Evolutionary conservation across 73 alveolate genomes (phyloP).

Genomic region (Effrenium voratum): DNA sequence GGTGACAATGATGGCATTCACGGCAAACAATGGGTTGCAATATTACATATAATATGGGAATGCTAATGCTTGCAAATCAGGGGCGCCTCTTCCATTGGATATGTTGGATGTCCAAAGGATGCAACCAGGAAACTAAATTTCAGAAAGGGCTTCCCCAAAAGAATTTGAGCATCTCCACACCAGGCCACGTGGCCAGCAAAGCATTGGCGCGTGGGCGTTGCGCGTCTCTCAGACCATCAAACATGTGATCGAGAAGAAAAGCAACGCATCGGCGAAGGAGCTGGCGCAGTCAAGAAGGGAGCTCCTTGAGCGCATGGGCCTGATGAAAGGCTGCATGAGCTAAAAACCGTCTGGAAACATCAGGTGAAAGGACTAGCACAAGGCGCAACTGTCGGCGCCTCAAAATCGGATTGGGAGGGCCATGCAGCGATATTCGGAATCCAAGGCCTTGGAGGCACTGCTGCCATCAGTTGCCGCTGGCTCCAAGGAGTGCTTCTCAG

Average conservation of each 20-base stretch:
- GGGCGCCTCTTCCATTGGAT: no score
- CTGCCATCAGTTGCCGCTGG: conserved; percentile 36
- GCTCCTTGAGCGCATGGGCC: not conserved
- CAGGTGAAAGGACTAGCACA: conserved; percentile 85
- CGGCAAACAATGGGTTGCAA: no score
- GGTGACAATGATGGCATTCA: no score
- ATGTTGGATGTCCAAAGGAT: no score
- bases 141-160: no score
- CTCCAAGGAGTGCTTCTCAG: not conserved
- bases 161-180: no score
- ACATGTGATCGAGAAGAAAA: not conserved
- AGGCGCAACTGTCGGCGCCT: not conserved
- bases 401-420: not conserved
- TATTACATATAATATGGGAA: no score
- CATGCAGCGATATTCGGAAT: not conserved
- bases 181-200: conserved; percentile 40
- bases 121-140: no score
- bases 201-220: conserved; percentile 43
- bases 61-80: no score
- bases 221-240: not conserved
- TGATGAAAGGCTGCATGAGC: not conserved
- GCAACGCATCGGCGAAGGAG: not conserved
- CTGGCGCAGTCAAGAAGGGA: conserved; percentile 83
- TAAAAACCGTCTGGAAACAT: not conserved
- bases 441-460: conserved; percentile 65